These are phyloP conservation scores for Coemansia sp. DNA, from an alignment of 371 early-diverging fungal species.

Conservation along the genomic window DNA sequence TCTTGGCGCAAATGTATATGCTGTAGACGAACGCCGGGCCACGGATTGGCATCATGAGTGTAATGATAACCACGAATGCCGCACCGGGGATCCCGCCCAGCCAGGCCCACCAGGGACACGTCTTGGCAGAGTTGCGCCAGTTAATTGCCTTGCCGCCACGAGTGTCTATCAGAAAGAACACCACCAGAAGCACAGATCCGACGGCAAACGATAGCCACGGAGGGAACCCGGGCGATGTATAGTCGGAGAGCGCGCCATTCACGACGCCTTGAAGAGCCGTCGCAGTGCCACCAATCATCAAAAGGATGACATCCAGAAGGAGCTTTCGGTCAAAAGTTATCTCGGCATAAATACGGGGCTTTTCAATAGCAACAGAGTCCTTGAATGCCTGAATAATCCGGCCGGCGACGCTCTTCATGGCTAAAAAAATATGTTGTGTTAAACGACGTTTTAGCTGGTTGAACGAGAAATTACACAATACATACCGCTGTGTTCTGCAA, in stretches of 20 bases:
- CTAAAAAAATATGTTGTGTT: background rate
- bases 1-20: conserved; percentile 3
- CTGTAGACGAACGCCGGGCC: conserved; percentile 3
- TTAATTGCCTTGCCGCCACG: background rate
- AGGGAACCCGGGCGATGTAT: conserved; percentile 1
- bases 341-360: background rate
- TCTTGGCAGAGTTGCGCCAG: conserved; percentile 5
- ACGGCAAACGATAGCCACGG: conserved; percentile 4
- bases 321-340: conserved; percentile 2
- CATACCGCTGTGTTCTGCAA: too few species aligned
- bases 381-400: background rate
- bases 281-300: conserved; percentile 2
- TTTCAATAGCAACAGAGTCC: conserved; percentile 1
- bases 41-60: conserved; percentile 1
- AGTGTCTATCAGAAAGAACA: conserved; percentile 1
- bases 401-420: background rate
- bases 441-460: background rate
- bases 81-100: conserved; percentile 1
- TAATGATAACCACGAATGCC: conserved; percentile 1
- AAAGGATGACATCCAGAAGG: background rate
- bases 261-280: conserved; percentile 1
- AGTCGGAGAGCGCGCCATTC: background rate
- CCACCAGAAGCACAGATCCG: background rate
- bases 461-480: too few species aligned
- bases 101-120: conserved; percentile 4